Base-by-base conservation (phyloP, 148 eudicot genomes). In the Camellia sinensis region DNA sequence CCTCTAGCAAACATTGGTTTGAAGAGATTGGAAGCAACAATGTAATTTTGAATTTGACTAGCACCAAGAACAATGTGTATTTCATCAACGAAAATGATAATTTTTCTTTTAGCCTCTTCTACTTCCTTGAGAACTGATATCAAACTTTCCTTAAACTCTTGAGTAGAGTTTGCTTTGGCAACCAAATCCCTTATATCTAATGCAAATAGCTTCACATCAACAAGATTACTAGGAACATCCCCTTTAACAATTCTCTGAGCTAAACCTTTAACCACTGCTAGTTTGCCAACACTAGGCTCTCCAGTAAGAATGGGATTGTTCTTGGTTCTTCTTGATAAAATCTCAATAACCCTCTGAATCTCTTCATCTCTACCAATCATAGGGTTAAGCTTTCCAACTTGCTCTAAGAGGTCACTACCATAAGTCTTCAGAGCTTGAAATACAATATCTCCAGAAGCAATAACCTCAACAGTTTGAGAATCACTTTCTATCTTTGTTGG, bases 1-100 rank as follows among this genome's bases (percentile, higher is more conserved):
- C 97, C 97, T 60, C 98, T 84, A 5, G 93, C 97, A 21, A 94
- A 86, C 98, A 94, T 94, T 6, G 94, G 97, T 81, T 94, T 94
- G 65, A 94, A 89, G 67, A 94, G 85, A 63, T 92, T 94, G 4
- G 96, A 94, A 4, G 97, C 98, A 86, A 90, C 94, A 93, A 94
- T 94, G 2, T 96, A 93, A 22, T 94, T 96, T 76, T 88, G 89
- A 10, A 91, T 87, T n/a, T 91, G 83, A 29, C 98, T 94, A 9
- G 98, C 98, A 43, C 96, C 98, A n/a, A 92, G 84, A 40, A 94
- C 96, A 7, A 90, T 80, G 69, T 94, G 98, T 41, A 92, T 88
- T 53, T 94, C 98, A 81, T 94, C 96, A 73, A 94, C 92, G 68
- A 94, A 94, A 12, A 92, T 46, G 15, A 92, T 94, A 3, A 92